phyloP scores from a whole-genome alignment of 192 early-diverging fungal genomes.

The Spizellomyces sp. region DNA sequence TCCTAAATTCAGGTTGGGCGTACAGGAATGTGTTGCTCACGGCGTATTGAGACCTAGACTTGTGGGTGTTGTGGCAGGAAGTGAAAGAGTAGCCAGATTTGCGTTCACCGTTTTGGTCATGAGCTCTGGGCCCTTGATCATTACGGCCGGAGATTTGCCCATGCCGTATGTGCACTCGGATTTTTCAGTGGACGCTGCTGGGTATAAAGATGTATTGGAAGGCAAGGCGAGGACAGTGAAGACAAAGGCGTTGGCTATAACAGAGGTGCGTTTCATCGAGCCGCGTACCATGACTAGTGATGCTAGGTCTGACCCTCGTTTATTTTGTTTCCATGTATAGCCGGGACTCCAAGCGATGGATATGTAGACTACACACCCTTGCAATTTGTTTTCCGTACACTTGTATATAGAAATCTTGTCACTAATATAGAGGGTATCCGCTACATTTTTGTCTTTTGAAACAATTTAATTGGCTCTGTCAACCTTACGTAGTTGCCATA shows the following conservation, averaged over 20 bases:
- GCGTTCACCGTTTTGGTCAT: constrained; percentile 83
- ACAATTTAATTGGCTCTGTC: too few species aligned
- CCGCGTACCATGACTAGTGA: too few species aligned
- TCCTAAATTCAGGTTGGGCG: constrained; percentile 78
- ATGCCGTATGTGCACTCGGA: constrained; percentile 62
- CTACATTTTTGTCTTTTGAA: too few species aligned
- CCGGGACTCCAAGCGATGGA: too few species aligned
- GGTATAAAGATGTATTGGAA: constrained; percentile 3
- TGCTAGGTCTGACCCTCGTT: too few species aligned
- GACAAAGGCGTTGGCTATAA: background rate
- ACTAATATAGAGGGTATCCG: too few species aligned
- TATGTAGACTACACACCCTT: too few species aligned
- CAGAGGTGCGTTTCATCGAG: too few species aligned
- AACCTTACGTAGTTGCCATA: too few species aligned
- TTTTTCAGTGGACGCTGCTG: constrained; percentile 1
- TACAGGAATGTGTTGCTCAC: constrained; percentile 81
- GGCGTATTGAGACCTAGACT: constrained; percentile 74
- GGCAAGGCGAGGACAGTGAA: background rate
- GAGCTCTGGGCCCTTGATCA: constrained; percentile 68
- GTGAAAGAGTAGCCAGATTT: constrained; percentile 82
- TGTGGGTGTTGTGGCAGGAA: constrained; percentile 70
- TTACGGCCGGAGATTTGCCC: constrained; percentile 55
- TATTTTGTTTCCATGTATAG: too few species aligned
- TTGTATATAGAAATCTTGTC: too few species aligned
- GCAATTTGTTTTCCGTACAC: too few species aligned